A percentile compares a stretch with the other conserved stretches of the same genome.
Conservation (phyloP, 805 yeast genomes). For the Kuraishia molischiana region DNA sequence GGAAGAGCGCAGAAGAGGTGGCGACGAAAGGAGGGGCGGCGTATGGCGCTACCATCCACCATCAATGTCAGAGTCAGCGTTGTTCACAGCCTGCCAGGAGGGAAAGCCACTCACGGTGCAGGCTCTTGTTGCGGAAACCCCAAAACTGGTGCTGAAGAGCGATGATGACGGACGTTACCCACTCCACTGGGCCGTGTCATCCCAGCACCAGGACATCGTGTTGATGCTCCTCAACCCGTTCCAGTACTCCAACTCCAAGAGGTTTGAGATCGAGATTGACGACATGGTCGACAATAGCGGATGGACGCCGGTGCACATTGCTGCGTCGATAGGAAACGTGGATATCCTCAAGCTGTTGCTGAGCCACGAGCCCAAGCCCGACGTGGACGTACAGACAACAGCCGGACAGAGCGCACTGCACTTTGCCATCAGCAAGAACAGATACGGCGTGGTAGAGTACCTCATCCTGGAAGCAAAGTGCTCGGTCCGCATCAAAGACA, state of each 20-base stretch:
- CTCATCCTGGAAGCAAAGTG: constrained; percentile 49
- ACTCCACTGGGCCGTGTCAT: constrained; percentile 82
- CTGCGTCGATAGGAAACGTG: constrained; percentile 62
- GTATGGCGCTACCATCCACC: no score
- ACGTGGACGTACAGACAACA: constrained; percentile 50
- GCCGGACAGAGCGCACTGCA: constrained; percentile 69
- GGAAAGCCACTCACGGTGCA: constrained; percentile 43
- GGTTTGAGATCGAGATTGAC: constrained; percentile 50
- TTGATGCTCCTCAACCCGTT: constrained; percentile 31
- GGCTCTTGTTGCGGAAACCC: constrained; percentile 37
- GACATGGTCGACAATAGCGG: constrained; percentile 65
- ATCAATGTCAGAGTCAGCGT: background rate
- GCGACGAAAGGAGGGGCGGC: no score
- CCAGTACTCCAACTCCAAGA: constrained; percentile 10
- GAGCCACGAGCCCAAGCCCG: constrained; percentile 41
- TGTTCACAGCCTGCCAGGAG: constrained; percentile 16
- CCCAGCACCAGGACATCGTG: constrained; percentile 42
- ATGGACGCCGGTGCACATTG: constrained; percentile 85
- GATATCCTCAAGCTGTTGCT: constrained; percentile 42
- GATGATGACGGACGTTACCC: constrained; percentile 79
- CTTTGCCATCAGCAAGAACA: constrained; percentile 65
- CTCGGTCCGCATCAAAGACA: constrained; percentile 58
- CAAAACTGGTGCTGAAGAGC: constrained; percentile 31
- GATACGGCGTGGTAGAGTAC: constrained; percentile 39
- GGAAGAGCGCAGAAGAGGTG: no score